Conservation (phyloP, 345 rosid species). For the Pistacia integerrima region DNA sequence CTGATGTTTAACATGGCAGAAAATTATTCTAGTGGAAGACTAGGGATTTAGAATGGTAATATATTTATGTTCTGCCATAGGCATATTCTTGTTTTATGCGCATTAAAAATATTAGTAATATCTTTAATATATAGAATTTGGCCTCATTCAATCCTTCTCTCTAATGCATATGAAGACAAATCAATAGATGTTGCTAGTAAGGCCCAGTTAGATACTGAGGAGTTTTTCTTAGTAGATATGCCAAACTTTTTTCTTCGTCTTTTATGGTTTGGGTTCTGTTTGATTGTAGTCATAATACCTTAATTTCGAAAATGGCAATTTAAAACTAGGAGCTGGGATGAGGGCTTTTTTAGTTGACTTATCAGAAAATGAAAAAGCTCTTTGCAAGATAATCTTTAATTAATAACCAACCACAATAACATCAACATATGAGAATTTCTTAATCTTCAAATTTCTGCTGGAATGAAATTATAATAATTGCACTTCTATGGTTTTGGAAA, state of each 20-base stretch:
- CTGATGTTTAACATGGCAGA: conserved; percentile 9
- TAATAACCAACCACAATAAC: not conserved
- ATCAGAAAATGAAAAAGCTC: not conserved
- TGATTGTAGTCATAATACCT: not conserved
- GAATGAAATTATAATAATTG: too few species aligned
- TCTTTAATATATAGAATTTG: not conserved
- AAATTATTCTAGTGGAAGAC: not conserved
- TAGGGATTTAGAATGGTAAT: not conserved
- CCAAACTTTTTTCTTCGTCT: not conserved
- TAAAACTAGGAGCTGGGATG: not conserved
- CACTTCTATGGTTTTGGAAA: too few species aligned
- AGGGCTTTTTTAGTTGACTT: not conserved
- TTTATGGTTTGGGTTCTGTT: not conserved
- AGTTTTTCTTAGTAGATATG: not conserved
- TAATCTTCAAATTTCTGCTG: too few species aligned
- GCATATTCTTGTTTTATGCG: not conserved
- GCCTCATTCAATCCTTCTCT: not conserved
- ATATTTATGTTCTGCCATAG: not conserved
- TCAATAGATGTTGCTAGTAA: not conserved
- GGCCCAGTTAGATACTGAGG: not conserved
- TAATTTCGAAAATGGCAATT: not conserved
- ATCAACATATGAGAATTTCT: too few species aligned
- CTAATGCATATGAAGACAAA: not conserved
- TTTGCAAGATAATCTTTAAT: too few species aligned
- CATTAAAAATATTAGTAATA: not conserved